These are phyloP conservation scores for Miscanthus lutarioriparius DNA, from an alignment of 176 grass and related monocot genomes.

Conservation along the genomic window DNA sequence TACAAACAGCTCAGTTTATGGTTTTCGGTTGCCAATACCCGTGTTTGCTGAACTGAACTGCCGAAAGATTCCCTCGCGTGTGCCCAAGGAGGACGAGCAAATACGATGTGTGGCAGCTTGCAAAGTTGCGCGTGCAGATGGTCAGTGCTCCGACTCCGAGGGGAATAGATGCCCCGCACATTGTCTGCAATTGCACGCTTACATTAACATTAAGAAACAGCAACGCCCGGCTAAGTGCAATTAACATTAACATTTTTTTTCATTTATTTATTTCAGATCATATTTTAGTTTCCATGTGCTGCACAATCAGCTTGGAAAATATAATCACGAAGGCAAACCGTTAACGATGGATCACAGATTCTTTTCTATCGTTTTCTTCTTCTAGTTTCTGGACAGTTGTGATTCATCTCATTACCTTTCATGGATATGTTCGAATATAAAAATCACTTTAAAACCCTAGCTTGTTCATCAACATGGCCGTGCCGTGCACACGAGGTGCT, in stretches of 20 bases:
- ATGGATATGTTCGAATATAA: not conserved
- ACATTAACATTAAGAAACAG: too few relatives aligned
- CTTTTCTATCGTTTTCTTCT: too few relatives aligned
- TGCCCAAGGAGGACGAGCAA: not conserved
- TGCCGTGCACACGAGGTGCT: not conserved
- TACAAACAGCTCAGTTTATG: not conserved
- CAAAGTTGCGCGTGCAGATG: not conserved
- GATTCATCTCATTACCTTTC: not conserved
- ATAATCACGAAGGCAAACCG: not conserved
- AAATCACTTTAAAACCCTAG: not conserved
- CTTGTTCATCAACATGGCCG: not conserved
- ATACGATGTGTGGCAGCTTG: not conserved
- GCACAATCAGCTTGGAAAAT: not conserved
- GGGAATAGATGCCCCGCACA: not conserved
- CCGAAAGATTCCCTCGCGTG: constrained; percentile 1
- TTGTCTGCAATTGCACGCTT: too few relatives aligned
- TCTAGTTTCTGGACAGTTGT: not conserved
- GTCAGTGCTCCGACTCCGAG: not conserved
- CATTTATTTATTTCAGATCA: not conserved
- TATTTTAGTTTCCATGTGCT: not conserved
- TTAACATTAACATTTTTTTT: not conserved
- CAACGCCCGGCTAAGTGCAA: too few relatives aligned
- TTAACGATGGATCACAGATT: not conserved
- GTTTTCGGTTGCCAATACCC: not conserved
- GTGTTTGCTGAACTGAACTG: not conserved